Evolutionary conservation across 1,139 yeast species (phyloP).

Genomic region (Suhomyces kunorum): DNA sequence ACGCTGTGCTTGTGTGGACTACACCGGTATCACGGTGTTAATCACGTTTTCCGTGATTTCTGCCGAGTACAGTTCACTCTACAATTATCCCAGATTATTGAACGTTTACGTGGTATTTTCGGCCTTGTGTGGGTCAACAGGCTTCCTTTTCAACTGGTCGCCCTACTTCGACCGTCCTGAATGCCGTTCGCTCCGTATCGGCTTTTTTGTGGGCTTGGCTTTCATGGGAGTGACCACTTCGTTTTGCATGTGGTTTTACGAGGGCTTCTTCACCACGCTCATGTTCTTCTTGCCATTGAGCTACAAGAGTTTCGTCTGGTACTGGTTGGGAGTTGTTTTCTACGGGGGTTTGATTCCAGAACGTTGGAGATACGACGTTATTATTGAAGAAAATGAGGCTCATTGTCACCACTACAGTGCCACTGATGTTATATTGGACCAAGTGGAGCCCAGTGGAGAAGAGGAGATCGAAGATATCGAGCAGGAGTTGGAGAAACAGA

Average conservation of each 20-base stretch:
- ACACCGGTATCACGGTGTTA: slow-evolving; percentile 87
- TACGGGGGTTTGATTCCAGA: slow-evolving; percentile 92
- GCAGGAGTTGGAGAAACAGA: slow-evolving; percentile 10
- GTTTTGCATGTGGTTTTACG: slow-evolving; percentile 54
- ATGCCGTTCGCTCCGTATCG: slow-evolving; percentile 73
- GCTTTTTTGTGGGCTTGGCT: slow-evolving; percentile 82
- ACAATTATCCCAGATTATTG: slow-evolving; percentile 55
- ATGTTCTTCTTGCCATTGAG: slow-evolving; percentile 61
- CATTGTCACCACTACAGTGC: slow-evolving; percentile 27
- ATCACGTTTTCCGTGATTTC: slow-evolving; percentile 90
- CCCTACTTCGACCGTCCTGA: slow-evolving; percentile 88
- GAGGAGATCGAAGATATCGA: slow-evolving; percentile 43
- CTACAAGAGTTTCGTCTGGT: slow-evolving; percentile 68
- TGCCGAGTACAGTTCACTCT: slow-evolving; percentile 79
- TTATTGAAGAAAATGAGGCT: slow-evolving; percentile 44
- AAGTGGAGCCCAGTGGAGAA: slow-evolving; percentile 41
- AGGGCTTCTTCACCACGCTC: slow-evolving; percentile 56
- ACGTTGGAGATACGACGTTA: slow-evolving; percentile 71
- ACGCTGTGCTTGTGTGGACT: slow-evolving; percentile 89
- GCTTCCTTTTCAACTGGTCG: slow-evolving; percentile 85
- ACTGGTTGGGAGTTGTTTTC: slow-evolving; percentile 78
- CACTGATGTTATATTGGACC: slow-evolving; percentile 38
- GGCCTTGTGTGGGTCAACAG: slow-evolving; percentile 64
- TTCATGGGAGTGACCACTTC: slow-evolving; percentile 71
- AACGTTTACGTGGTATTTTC: slow-evolving; percentile 60